phyloP scores from a whole-genome alignment of 1,284 basidiomycete genomes.

The Pascua guehoae region DNA sequence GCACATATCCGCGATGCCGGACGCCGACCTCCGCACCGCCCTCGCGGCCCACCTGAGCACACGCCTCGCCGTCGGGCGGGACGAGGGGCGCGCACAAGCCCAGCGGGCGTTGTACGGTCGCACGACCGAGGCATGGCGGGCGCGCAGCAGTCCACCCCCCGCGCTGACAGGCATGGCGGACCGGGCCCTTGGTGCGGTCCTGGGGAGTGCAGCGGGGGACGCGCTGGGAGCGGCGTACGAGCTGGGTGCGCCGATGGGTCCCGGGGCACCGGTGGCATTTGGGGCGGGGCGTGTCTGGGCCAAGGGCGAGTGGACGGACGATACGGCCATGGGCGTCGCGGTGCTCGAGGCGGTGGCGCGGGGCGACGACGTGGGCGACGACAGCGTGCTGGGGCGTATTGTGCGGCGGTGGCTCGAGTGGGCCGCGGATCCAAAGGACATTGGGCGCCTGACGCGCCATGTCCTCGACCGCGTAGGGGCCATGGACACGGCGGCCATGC shows the following conservation, averaged over 20 bases:
- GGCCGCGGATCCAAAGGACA: conserved; percentile 2
- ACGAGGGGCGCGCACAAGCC: too few species aligned
- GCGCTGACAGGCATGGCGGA: too few species aligned
- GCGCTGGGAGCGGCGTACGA: conserved; percentile 11
- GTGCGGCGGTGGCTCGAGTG: conserved; percentile 8
- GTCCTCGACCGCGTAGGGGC: neutral
- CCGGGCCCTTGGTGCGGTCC: conserved; percentile 1
- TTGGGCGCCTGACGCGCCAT: neutral
- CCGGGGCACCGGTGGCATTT: neutral
- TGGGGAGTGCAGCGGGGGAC: conserved; percentile 8
- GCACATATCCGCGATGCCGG: too few species aligned
- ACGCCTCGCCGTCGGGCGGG: too few species aligned
- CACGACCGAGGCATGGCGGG: too few species aligned
- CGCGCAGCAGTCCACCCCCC: too few species aligned
- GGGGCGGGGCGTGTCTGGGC: neutral
- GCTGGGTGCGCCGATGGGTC: neutral
- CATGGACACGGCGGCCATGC: too few species aligned
- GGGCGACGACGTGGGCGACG: neutral
- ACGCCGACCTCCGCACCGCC: too few species aligned
- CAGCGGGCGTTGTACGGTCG: too few species aligned
- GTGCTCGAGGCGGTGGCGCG: conserved; percentile 7
- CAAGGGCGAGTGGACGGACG: conserved; percentile 12
- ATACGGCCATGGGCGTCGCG: conserved; percentile 9
- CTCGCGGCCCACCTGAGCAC: too few species aligned
- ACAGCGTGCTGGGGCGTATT: neutral